Evolutionary conservation across 2,329 filamentous ascomycete genomes (phyloP), one percentile per base, ranked within the genome.

Genomic region (Trichophyton benhamiae): DNA sequence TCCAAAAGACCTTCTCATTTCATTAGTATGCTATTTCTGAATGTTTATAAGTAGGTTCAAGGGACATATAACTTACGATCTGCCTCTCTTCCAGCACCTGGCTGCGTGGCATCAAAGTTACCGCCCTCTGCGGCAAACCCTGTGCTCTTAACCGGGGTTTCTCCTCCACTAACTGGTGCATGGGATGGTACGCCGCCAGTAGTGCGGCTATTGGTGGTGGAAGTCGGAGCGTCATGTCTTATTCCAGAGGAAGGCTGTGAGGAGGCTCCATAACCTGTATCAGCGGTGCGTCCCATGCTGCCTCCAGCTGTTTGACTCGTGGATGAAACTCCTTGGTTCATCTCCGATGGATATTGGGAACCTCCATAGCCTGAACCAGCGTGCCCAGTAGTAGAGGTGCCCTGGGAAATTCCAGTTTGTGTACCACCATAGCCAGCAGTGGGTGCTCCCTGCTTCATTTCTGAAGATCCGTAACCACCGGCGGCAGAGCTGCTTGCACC

Each of bases 21-120:
- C 15, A 22, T 41, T 25, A 36, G 13, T 25, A 36, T 42, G 3
- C 30, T 20, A 55, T 59, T 13, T n/a, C 22, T 25, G 22, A 15
- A 11, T 36, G n/a, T 20, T 30, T 53, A 30, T 6, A 8, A 30
- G 6, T 30, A 6, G 11, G 7, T 33, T 25, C 2, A 36, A 36
- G 30, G 9, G 52, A 11, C n/a, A 3, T 33, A 20, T 20, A 49
- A 72, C 75, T 68, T 72, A 86, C 86, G 80, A 66, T 87, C 84
- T 63, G 86, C 86, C 71, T 89, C 86, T 41, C 72, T 75, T 2
- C 84, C 85, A 9, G 86, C 86, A 9, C 86, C 86, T 0, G 84
- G 80, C 63, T 80, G 80, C 6, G 67, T 68, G 1, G 72, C 74
- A 60, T 67, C 66, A 46, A 67, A 67, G 58, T 67, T 60, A 22